Base-by-base conservation (phyloP, 495 filamentous ascomycete genomes). In the Penicillium odoratum region DNA sequence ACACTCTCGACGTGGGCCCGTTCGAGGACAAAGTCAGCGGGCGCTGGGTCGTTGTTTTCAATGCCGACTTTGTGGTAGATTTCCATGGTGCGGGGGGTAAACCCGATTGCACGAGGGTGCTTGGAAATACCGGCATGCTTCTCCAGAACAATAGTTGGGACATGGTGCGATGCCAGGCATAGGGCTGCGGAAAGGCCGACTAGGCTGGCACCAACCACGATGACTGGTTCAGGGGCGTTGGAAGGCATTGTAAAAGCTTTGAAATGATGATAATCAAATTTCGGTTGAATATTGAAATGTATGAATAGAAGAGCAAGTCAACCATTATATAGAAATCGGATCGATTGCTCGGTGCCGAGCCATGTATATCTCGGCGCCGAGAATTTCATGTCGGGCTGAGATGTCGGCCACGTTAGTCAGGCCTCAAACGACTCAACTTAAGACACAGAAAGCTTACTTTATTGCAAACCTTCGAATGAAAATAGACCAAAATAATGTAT, bases 71-170 rank as follows among this genome's bases (percentile, higher is more conserved):
- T 34, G 5, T 65, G 65, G 48, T 60, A 75, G 2, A 74, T 66
- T 38, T 76, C 74, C 63, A 75, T 71, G 3, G 67, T 74, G 16
- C 74, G 67, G 4, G 69, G 46, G 0, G 65, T 74, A 38, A 74
- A 66, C 7, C 70, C 69, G 16, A 72, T 65, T 10, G 71, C 71
- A 11, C 69, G 67, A 2, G 74, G 74, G 31, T 74, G 71, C 10
- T 51, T 51, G 2, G 66, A 69, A 26, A 63, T 63, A 0, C 59
- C 59, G 0, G 57, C 42, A 45, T 73, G 69, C 31, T 67, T 68
- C 49, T 74, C 73, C 25, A 75, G 65, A 26, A 71, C 55, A 21
- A 71, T 66, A 40, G 62, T 64, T 7, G 61, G 57, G 3, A 75
- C 59, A n/a, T 57, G 30, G 10, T 68, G 53, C 3, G 56, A 58